Evolutionary conservation across 306 rosid genomes (phyloP).

Genomic region (Castanea crenata): DNA sequence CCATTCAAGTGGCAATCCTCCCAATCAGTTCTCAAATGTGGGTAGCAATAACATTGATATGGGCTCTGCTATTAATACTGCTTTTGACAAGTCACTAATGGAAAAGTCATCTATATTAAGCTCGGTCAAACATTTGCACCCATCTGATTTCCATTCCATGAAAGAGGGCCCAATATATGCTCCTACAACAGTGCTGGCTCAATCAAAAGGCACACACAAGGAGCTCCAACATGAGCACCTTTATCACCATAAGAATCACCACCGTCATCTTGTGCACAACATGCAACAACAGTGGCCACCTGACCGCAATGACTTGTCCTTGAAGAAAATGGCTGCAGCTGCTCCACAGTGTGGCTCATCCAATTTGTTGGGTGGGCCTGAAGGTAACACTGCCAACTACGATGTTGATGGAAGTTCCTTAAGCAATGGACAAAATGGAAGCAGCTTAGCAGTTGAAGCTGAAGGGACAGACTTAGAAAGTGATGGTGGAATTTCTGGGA

Average conservation of each 20-base stretch:
- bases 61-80: slow-evolving; percentile 70
- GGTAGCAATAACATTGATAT: slow-evolving; percentile 69
- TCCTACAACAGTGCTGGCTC: slow-evolving; percentile 37
- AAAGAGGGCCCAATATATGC: slow-evolving; percentile 39
- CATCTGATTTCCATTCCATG: slow-evolving; percentile 55
- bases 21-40: slow-evolving; percentile 60
- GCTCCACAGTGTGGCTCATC: slow-evolving; percentile 64
- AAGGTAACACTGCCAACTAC: slow-evolving; percentile 57
- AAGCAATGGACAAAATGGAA: slow-evolving; percentile 75
- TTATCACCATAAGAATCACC: slow-evolving; percentile 35
- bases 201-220: slow-evolving; percentile 39
- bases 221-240: slow-evolving; percentile 45
- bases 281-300: slow-evolving; percentile 37
- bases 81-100: slow-evolving; percentile 42
- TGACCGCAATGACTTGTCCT: slow-evolving; percentile 46
- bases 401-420: slow-evolving; percentile 67
- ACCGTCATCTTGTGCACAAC: slow-evolving; percentile 31
- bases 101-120: slow-evolving; percentile 50
- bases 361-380: slow-evolving; percentile 52
- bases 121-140: slow-evolving; percentile 47
- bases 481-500: slow-evolving; percentile 44
- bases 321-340: slow-evolving; percentile 55
- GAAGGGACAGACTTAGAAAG: slow-evolving; percentile 61
- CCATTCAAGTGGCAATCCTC: slow-evolving; percentile 63
- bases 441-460: slow-evolving; percentile 48